Evolutionary conservation across 495 filamentous ascomycete species (phyloP), one percentile per base, ranked within the genome.

Genomic region (Hypomontagnella monticulosa): DNA sequence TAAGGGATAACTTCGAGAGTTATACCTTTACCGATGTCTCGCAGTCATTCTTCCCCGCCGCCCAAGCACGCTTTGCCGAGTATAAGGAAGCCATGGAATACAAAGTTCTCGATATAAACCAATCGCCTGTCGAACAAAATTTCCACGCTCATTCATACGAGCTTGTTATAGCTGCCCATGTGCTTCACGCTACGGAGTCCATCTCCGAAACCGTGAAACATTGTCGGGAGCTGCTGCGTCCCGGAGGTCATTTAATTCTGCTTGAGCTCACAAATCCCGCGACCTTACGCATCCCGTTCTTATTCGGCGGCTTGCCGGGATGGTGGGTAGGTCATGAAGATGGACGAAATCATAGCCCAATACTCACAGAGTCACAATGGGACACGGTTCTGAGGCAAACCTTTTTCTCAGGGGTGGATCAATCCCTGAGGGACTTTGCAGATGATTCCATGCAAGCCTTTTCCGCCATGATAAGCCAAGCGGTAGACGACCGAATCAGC

Each of bases 11-110:
- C 12, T 80, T 75, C 63, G 15, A 60, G 15, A 73, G 76, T 4
- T 83, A 81, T 55, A 71, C 68, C 1, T 87, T 83, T 56, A 86
- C 84, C 1, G 85, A 88, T 48, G 77, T 87, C 2, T 85, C 83
- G 0, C 61, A 78, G 2, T 75, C 75, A 0, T 86, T 85, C 60
- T 85, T 86, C 32, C 78, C 81, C 43, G 76, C 73, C 20, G 75
- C 75, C 0, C 57, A 61, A 10, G 66, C 73, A n/a, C 32, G 55
- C 4, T 74, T 67, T 23, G 15, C 44, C 0, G 44, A 48, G 5
- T 48, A 58, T 18, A 46, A 67, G 15, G 47, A 65, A 3, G 57
- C 68, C 16, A 66, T 79, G 60, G 64, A 37, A 1, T 79, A 76
- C 64, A 66, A 67, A 32, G 70, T 54, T 0, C 63, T 82, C 19